phyloP scores from a whole-genome alignment of 2,329 filamentous ascomycete species.

The Colletotrichum eremochloae region DNA sequence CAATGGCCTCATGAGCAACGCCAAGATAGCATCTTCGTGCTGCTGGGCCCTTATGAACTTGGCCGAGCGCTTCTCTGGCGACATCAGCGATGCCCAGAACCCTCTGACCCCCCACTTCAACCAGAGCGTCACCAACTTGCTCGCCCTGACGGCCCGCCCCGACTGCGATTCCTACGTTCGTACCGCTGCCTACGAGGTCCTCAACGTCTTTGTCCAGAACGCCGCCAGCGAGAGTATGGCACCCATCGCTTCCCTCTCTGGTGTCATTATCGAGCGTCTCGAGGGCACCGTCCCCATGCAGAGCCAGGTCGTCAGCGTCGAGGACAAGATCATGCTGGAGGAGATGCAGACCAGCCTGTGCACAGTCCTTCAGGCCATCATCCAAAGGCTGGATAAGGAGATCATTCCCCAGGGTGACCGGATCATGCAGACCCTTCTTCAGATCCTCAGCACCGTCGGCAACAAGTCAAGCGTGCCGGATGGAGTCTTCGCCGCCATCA shows the following conservation, averaged over 20 bases:
- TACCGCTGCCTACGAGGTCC: constrained; percentile 96
- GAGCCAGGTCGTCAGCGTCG: constrained; percentile 93
- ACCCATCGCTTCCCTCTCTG: constrained; percentile 84
- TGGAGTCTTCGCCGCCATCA: constrained; percentile 91
- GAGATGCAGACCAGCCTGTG: constrained; percentile 98
- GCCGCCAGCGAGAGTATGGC: constrained; percentile 87
- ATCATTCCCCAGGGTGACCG: constrained; percentile 90
- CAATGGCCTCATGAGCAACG: constrained; percentile 87
- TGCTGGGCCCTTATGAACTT: constrained; percentile 99
- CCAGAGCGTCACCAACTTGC: constrained; percentile 86
- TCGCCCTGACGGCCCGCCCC: constrained; percentile 85
- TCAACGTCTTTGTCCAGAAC: constrained; percentile 94
- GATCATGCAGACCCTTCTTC: constrained; percentile 91
- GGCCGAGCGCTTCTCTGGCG: constrained; percentile 93
- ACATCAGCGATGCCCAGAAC: constrained; percentile 82
- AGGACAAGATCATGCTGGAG: constrained; percentile 94
- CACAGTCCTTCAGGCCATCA: constrained; percentile 91
- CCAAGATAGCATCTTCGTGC: constrained; percentile 98
- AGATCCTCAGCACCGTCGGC: constrained; percentile 81
- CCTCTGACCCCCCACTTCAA: constrained; percentile 93
- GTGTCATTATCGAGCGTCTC: constrained; percentile 90
- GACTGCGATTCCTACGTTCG: constrained; percentile 90
- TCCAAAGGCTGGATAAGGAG: constrained; percentile 91
- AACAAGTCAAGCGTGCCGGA: constrained; percentile 95
- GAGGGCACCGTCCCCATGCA: constrained; percentile 92